A percentile compares a stretch with the other conserved stretches of the same genome.
Evolutionary conservation across 345 rosid species (phyloP).

Genomic region (Erysimum cheiranthoides): DNA sequence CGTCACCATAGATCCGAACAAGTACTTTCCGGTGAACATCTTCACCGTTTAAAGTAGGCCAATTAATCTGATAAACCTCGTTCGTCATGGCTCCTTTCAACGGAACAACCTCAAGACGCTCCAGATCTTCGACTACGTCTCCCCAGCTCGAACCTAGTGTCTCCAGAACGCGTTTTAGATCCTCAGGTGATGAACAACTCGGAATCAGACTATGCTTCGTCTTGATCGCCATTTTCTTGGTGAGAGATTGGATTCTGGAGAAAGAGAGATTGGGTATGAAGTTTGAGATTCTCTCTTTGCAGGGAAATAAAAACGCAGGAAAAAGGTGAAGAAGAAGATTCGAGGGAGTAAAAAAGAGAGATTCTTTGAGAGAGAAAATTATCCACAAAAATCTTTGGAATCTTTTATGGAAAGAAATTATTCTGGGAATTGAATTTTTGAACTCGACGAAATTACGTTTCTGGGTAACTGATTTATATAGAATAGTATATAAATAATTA

Average conservation of each 20-base stretch:
- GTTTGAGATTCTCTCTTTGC: neutral
- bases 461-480: constrained; percentile 31
- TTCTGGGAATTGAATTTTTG: constrained; percentile 17
- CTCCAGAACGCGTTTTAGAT: constrained; percentile 56
- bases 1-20: constrained; percentile 85
- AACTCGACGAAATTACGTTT: constrained; percentile 36
- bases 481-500: neutral
- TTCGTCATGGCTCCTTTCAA: constrained; percentile 89
- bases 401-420: constrained; percentile 34
- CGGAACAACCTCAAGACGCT: constrained; percentile 60
- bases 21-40: constrained; percentile 57
- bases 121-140: constrained; percentile 63
- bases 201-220: constrained; percentile 26
- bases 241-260: neutral
- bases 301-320: neutral
- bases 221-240: constrained; percentile 32
- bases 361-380: constrained; percentile 7
- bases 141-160: constrained; percentile 65
- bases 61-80: constrained; percentile 75
- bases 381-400: constrained; percentile 25
- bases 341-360: neutral
- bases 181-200: constrained; percentile 56
- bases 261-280: neutral
- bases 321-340: constrained; percentile 9
- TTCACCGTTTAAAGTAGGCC: constrained; percentile 63